These are phyloP conservation scores for Sedum album DNA, from an alignment of 164 flowering plant species.

Conservation along the genomic window DNA sequence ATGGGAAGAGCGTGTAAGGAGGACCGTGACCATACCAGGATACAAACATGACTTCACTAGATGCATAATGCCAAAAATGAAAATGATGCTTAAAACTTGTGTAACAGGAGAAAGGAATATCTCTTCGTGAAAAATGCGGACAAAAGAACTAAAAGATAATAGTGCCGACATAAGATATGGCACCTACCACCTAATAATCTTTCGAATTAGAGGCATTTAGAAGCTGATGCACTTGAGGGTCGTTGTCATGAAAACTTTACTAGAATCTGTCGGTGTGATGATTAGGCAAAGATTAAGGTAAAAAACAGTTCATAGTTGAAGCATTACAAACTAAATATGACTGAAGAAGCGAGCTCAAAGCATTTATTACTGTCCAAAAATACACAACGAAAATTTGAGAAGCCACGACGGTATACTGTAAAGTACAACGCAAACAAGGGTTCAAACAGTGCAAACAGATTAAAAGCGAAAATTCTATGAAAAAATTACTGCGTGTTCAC, in stretches of 20 bases:
- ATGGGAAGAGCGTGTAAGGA: background rate
- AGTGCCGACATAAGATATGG: constrained; percentile 2
- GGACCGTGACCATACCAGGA: background rate
- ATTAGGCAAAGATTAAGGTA: background rate
- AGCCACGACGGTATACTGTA: background rate
- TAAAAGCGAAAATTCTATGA: background rate
- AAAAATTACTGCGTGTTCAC: background rate
- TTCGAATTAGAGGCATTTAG: background rate
- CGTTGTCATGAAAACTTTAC: background rate
- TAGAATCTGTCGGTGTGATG: background rate
- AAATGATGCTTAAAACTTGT: background rate
- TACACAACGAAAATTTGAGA: background rate
- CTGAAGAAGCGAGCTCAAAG: background rate
- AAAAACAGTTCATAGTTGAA: background rate
- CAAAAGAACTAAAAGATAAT: background rate
- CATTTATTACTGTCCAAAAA: background rate
- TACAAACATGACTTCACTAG: background rate
- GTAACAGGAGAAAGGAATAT: constrained; percentile 4
- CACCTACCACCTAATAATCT: constrained; percentile 5
- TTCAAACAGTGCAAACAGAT: background rate
- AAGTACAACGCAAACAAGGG: background rate
- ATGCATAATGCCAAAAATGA: constrained; percentile 1
- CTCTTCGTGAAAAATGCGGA: background rate
- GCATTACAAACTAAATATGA: background rate
- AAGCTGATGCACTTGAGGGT: background rate